A percentile compares a stretch with the other conserved stretches of the same genome.
Evolutionary conservation across 208 protist species (phyloP).

Genomic region (Acanthamoeba pearcei): DNA sequence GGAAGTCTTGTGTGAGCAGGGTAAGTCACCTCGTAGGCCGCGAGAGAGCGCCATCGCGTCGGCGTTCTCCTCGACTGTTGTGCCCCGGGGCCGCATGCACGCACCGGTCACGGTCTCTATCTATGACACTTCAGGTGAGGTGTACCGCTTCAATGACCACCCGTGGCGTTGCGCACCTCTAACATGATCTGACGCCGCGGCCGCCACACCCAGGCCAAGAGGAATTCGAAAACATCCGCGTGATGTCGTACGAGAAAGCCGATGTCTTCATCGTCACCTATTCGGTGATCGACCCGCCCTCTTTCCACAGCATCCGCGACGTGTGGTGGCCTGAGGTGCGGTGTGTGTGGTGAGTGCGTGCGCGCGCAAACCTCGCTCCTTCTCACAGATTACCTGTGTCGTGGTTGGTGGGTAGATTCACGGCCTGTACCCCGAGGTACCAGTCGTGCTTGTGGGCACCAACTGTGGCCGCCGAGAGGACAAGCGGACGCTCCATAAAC

Average conservation of each 20-base stretch:
- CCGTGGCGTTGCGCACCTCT: too few relatives aligned
- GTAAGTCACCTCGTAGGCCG: not conserved
- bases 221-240: not conserved
- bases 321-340: slow-evolving; percentile 17
- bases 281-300: not conserved
- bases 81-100: not conserved
- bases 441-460: not conserved
- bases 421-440: not conserved
- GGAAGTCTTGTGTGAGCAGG: not conserved
- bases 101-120: not conserved
- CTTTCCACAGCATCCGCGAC: slow-evolving; percentile 8
- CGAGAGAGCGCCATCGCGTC: not conserved
- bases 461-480: not conserved
- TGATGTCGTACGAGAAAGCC: not conserved
- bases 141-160: not conserved
- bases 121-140: not conserved
- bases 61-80: not conserved
- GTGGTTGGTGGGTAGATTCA: not conserved
- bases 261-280: not conserved
- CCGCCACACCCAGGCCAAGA: not conserved
- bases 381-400: not conserved
- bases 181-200: too few relatives aligned
- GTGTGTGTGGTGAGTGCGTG: not conserved
- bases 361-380: not conserved
- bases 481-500: not conserved